phyloP scores from a whole-genome alignment of 2,329 filamentous ascomycete genomes.

The Fusarium gaditjirri region DNA sequence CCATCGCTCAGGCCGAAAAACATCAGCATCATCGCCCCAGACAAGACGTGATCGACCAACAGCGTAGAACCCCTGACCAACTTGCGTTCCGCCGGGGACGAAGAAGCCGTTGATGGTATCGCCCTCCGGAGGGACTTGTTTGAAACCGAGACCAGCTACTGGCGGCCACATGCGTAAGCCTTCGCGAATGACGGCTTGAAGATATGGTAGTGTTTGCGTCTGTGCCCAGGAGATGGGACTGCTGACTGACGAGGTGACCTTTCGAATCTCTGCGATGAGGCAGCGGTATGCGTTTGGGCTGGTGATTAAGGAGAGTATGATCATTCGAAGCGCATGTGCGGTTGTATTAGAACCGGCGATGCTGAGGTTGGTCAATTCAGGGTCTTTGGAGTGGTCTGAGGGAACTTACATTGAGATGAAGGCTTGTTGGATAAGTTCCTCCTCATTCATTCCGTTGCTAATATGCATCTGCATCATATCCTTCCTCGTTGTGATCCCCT shows the following conservation, averaged over 20 bases:
- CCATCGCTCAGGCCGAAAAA: constrained; percentile 66
- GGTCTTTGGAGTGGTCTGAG: accelerated
- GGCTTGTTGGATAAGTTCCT: constrained; percentile 53
- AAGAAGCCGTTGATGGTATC: constrained; percentile 61
- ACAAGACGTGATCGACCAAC: constrained; percentile 59
- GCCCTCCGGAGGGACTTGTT: constrained; percentile 62
- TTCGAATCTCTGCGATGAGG: constrained; percentile 59
- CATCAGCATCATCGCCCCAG: constrained; percentile 63
- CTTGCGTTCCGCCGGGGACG: constrained; percentile 62
- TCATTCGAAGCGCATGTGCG: constrained; percentile 63
- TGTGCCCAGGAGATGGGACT: constrained; percentile 57
- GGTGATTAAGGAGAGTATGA: constrained; percentile 62
- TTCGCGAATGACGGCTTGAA: constrained; percentile 68
- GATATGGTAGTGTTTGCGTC: constrained; percentile 61
- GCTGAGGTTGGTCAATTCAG: constrained; percentile 44
- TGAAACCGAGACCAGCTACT: constrained; percentile 64
- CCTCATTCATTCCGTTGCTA: constrained; percentile 49
- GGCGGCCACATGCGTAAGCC: constrained; percentile 66
- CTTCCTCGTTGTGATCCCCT: constrained; percentile 35
- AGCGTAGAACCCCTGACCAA: constrained; percentile 67
- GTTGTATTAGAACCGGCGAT: constrained; percentile 71
- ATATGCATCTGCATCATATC: constrained; percentile 56
- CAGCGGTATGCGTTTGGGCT: constrained; percentile 54
- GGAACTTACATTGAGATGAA: constrained; percentile 52
- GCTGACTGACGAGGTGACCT: constrained; percentile 49